Evolutionary conservation across 2,329 filamentous ascomycete genomes (phyloP).

Genomic region (Neocatenulostroma microsporum): DNA sequence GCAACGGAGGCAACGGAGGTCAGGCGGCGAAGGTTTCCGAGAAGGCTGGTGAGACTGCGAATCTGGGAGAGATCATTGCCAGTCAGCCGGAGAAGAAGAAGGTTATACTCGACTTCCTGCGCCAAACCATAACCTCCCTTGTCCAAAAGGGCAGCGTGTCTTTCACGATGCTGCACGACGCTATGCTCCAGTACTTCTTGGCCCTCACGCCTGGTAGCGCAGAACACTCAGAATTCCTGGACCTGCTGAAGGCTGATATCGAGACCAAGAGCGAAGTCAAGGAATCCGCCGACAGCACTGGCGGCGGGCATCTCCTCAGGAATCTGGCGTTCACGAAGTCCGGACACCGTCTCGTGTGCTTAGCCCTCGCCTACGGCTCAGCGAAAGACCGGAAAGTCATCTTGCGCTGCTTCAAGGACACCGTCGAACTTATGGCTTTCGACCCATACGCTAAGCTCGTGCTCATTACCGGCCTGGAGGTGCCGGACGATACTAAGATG

Average conservation of each 20-base stretch:
- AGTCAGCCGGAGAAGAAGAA: slow-evolving; percentile 75
- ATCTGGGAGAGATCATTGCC: slow-evolving; percentile 67
- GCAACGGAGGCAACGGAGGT: slow-evolving; percentile 24
- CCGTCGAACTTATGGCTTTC: slow-evolving; percentile 72
- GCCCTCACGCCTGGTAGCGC: slow-evolving; percentile 68
- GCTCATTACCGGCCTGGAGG: slow-evolving; percentile 77
- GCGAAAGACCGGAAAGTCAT: slow-evolving; percentile 92
- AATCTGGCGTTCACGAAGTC: slow-evolving; percentile 94
- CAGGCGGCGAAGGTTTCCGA: slow-evolving; percentile 22
- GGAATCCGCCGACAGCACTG: slow-evolving; percentile 8
- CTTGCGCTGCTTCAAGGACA: slow-evolving; percentile 83
- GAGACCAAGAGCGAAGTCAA: slow-evolving; percentile 41
- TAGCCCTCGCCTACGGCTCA: slow-evolving; percentile 72
- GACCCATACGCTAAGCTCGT: slow-evolving; percentile 73
- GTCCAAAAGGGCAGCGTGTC: slow-evolving; percentile 95
- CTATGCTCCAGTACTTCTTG: slow-evolving; percentile 93
- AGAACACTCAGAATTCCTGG: slow-evolving; percentile 79
- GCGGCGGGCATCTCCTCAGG: slow-evolving; percentile 78
- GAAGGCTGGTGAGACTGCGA: slow-evolving; percentile 39
- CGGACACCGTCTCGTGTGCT: slow-evolving; percentile 71
- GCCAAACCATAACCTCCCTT: slow-evolving; percentile 81
- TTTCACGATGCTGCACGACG: slow-evolving; percentile 96
- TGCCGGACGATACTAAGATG: slow-evolving; percentile 89
- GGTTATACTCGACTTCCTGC: slow-evolving; percentile 76
- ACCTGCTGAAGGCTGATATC: slow-evolving; percentile 86